Conservation (phyloP, 805 yeast species). For the Candida incommunis region DNA sequence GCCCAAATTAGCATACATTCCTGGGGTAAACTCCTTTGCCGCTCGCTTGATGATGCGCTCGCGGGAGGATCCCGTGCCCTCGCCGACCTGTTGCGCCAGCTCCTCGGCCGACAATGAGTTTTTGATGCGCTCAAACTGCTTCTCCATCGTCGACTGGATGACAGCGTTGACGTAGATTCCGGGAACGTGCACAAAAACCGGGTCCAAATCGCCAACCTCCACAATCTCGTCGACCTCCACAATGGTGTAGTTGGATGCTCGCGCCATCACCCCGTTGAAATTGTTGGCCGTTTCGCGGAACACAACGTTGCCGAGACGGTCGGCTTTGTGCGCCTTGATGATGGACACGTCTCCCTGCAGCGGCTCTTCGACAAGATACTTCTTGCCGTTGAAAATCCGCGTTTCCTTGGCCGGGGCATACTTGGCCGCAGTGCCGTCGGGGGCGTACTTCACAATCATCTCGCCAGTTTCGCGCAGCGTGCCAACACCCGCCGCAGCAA, state of each 20-base stretch:
- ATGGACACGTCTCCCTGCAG: conserved; percentile 35
- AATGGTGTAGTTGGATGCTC: conserved; percentile 31
- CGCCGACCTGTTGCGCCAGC: background rate
- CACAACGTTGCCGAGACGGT: conserved; percentile 33
- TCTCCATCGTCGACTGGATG: conserved; percentile 28
- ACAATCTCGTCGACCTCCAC: conserved; percentile 40
- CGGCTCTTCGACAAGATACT: conserved; percentile 30
- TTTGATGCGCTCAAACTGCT: conserved; percentile 27
- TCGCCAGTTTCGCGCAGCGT: conserved; percentile 38
- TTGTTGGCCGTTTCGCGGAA: conserved; percentile 33
- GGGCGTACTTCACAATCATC: conserved; percentile 28
- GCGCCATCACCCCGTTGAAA: conserved; percentile 32
- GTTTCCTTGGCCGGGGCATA: conserved; percentile 28
- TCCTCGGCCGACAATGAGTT: conserved; percentile 6
- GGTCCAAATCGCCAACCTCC: conserved; percentile 29
- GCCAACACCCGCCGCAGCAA: conserved; percentile 35
- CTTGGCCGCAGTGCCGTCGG: conserved; percentile 24
- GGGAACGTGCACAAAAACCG: conserved; percentile 34
- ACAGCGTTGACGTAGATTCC: conserved; percentile 30
- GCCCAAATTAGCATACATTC: conserved; percentile 32
- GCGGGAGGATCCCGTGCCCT: conserved; percentile 11
- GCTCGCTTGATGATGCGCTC: conserved; percentile 29
- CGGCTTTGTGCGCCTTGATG: conserved; percentile 34
- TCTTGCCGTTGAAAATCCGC: conserved; percentile 29
- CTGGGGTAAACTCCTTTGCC: conserved; percentile 31